Percentiles rank a stretch among this genome's conserved stretches.
These are phyloP conservation scores for Purpureocillium takamizusanense DNA, from an alignment of 2,329 filamentous ascomycete species.

Conservation along the genomic window DNA sequence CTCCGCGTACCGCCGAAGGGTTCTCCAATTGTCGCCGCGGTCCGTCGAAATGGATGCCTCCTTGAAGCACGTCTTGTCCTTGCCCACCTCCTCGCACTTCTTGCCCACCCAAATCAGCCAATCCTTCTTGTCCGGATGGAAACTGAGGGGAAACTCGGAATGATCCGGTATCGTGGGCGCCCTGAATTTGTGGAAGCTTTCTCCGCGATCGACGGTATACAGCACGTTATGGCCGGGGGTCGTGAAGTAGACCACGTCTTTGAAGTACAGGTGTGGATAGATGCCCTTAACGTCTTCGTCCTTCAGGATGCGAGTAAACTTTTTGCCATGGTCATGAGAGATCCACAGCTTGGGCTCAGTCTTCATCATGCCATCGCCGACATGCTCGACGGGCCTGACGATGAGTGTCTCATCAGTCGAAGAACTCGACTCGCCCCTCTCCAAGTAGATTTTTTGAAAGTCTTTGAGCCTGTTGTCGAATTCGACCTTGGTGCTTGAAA, in stretches of 20 bases:
- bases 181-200: conserved; percentile 64
- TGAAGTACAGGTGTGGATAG: conserved; percentile 70
- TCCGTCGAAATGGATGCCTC: conserved; percentile 72
- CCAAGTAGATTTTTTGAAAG: conserved; percentile 64
- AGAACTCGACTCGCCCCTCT: conserved; percentile 57
- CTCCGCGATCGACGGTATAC: conserved; percentile 74
- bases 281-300: conserved; percentile 63
- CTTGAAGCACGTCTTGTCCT: conserved; percentile 52
- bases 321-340: conserved; percentile 81
- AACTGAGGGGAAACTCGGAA: conserved; percentile 46
- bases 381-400: conserved; percentile 34
- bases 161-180: conserved; percentile 46
- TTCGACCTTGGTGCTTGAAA: conserved; percentile 48
- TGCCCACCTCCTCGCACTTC: conserved; percentile 50
- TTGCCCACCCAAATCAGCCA: conserved; percentile 89
- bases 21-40: conserved; percentile 72
- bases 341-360: conserved; percentile 56
- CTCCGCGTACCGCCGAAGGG: conserved; percentile 62
- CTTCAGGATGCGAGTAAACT: conserved; percentile 63
- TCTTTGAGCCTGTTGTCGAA: conserved; percentile 51
- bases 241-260: conserved; percentile 80
- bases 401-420: conserved; percentile 66
- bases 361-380: conserved; percentile 16
- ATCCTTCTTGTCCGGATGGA: conserved; percentile 78
- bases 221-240: conserved; percentile 57